Percentiles rank a stretch among this genome's conserved stretches.
Conservation (phyloP, 2,329 filamentous ascomycete genomes). For the Taxawa tesnikishii region DNA sequence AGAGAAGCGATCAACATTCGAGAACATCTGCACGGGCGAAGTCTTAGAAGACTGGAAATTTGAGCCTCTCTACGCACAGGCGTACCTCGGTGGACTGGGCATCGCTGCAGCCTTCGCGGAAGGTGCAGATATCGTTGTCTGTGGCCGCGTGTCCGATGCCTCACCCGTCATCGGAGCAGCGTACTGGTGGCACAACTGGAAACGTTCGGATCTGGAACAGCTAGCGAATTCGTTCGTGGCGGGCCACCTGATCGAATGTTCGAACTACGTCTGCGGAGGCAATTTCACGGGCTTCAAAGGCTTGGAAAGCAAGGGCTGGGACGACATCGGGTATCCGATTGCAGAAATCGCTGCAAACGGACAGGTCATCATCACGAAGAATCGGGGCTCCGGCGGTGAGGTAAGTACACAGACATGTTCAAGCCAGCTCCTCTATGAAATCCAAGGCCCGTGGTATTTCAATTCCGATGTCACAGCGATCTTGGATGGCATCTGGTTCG, state of each 20-base stretch:
- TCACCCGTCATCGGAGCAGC: conserved; percentile 31
- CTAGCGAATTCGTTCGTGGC: conserved; percentile 30
- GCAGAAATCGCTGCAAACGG: conserved; percentile 22
- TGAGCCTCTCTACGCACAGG: conserved; percentile 18
- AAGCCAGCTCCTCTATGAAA: conserved; percentile 42
- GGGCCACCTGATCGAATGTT: conserved; percentile 32
- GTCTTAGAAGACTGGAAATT: conserved; percentile 12
- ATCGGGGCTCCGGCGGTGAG: conserved; percentile 20
- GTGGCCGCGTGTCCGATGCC: conserved; percentile 31
- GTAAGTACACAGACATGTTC: conserved; percentile 37
- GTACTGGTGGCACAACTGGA: conserved; percentile 33
- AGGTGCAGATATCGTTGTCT: conserved; percentile 32
- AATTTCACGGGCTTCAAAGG: conserved; percentile 33
- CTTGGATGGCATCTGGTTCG: too few species aligned
- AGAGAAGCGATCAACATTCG: conserved; percentile 2
- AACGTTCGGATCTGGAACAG: conserved; percentile 23
- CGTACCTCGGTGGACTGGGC: conserved; percentile 32
- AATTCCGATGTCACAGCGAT: conserved; percentile 46
- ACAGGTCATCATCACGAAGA: conserved; percentile 25
- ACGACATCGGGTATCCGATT: conserved; percentile 23
- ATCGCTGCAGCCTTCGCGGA: conserved; percentile 27
- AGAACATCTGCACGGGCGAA: too few species aligned
- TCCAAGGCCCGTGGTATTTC: conserved; percentile 44
- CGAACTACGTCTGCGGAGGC: conserved; percentile 28
- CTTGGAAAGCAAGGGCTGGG: conserved; percentile 19